Evolutionary conservation across 352 stramenopile genomes (phyloP).

Genomic region (Phytophthora palmivora): DNA sequence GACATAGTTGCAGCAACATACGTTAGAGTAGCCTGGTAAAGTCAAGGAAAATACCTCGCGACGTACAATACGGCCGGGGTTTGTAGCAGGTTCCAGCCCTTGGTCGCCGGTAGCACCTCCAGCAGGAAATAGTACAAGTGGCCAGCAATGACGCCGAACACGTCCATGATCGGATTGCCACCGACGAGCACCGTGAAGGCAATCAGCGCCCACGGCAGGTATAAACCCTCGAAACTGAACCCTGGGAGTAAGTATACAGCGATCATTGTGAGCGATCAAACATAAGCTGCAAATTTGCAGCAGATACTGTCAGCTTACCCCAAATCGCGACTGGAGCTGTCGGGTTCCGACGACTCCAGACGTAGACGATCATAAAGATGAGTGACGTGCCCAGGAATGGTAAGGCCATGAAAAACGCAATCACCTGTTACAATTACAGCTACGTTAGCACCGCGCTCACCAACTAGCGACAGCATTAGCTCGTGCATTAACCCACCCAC

Average conservation of each 20-base stretch:
- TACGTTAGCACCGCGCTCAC: constrained; percentile 1
- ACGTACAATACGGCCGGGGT: constrained; percentile 86
- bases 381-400: constrained; percentile 86
- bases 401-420: constrained; percentile 86
- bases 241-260: constrained; percentile 34
- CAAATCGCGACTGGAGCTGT: constrained; percentile 85
- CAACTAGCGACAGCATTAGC: neutral
- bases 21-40: constrained; percentile 7
- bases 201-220: constrained; percentile 90
- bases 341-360: constrained; percentile 90
- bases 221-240: constrained; percentile 89
- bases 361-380: constrained; percentile 93
- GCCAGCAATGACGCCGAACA: constrained; percentile 85
- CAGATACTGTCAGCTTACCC: constrained; percentile 42
- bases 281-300: neutral
- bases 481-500: constrained; percentile 52
- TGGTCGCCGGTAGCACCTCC: constrained; percentile 86
- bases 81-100: constrained; percentile 86
- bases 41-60: neutral
- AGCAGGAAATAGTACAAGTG: constrained; percentile 93
- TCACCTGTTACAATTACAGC: constrained; percentile 49
- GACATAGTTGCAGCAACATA: constrained; percentile 1
- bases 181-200: constrained; percentile 90
- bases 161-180: constrained; percentile 87
- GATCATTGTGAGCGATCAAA: constrained; percentile 1